These are phyloP conservation scores for Sugiyamaella sp. DNA, from an alignment of 1,139 yeast species.

Conservation along the genomic window DNA sequence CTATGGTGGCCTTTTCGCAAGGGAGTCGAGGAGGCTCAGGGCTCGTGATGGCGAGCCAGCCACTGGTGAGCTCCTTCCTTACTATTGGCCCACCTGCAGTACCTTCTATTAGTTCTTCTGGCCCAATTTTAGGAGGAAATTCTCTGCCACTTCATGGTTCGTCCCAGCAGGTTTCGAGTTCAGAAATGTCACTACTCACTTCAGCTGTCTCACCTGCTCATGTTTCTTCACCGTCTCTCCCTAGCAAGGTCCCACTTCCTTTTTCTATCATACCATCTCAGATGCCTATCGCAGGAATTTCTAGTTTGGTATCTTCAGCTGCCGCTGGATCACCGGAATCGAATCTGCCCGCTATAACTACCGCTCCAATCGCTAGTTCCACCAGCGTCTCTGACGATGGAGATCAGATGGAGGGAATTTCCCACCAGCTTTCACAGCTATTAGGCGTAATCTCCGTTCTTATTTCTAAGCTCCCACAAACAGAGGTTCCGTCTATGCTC, in stretches of 20 bases:
- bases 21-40: background rate
- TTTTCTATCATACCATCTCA: background rate
- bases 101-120: background rate
- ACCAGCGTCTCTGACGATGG: background rate
- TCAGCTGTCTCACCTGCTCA: too few relatives aligned
- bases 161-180: too few relatives aligned
- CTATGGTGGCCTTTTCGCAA: background rate
- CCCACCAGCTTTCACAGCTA: conserved; percentile 7
- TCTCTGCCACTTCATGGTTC: too few relatives aligned
- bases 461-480: background rate
- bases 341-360: background rate
- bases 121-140: too few relatives aligned
- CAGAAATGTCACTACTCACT: too few relatives aligned
- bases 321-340: background rate
- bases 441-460: conserved; percentile 3
- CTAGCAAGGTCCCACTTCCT: background rate
- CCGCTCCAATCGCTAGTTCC: background rate
- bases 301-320: background rate
- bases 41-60: background rate
- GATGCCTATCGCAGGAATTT: too few relatives aligned
- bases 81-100: background rate
- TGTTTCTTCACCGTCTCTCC: too few relatives aligned
- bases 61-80: background rate
- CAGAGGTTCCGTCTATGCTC: background rate
- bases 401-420: background rate